Base-by-base conservation (phyloP, 208 protist genomes). In the Strigomonas galati region DNA sequence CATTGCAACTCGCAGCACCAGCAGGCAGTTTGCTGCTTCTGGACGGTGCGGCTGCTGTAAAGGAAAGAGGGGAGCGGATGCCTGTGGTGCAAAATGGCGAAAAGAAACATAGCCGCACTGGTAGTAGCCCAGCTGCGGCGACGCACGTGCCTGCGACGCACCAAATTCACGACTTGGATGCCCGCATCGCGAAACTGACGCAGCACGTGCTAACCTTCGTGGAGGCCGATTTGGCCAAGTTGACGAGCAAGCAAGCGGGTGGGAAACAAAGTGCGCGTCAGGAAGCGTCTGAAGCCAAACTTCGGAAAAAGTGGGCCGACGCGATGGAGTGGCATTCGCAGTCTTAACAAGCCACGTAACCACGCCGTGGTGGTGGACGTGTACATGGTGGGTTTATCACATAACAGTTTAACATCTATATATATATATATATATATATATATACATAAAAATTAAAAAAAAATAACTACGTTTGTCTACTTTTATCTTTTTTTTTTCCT, bases 251-350 rank as follows among this genome's bases (percentile, higher is more conserved):
- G 12, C 10, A 14, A 2, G 26, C 14, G 19, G 24, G 26, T 12
- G 24, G 26, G 14, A 28, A 26, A 26, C 23, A 46, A 14, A 48
- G 30, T 9, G 19, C 56, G 56, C 56, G 30, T 9, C 23, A 62
- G 46, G 30, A 35, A n/a, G 30, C 31, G 4, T 26, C 23, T 3
- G 31, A 46, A 23, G 32, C 31, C 2, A 31, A 3, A 7, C 31
- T 62, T n/a, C 56, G 17, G 21, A 62, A 62, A 35, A 46, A 62
- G n/a, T 62, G 56, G 56, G 24, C 32, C 24, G 56, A 35, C n/a
- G 23, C 31, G 15, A 26, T 28, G 56, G 7, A 62, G 30, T 62
- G 56, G 56, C 56, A 62, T 46, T 17, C 15, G 23, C 48, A 53
- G 7, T 14, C 35, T 40, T 40, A 40, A 10, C 35, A 4, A 10